Conservation (phyloP, 2,329 filamentous ascomycete species). For the Malbranchea zuffiana region DNA sequence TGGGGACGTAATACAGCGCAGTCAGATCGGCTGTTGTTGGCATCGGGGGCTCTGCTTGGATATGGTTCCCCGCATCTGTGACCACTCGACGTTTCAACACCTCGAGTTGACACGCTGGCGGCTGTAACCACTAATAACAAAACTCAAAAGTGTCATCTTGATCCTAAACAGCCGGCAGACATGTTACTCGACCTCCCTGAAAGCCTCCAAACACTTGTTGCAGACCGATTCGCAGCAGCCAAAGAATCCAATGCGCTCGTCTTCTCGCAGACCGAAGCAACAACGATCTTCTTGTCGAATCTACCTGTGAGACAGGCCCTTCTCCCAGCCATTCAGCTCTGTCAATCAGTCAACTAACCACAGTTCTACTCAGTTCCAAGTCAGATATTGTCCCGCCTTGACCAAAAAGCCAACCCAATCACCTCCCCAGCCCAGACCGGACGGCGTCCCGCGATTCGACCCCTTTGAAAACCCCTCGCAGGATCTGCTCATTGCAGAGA, state of each 20-base stretch:
- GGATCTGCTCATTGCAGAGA: constrained; percentile 33
- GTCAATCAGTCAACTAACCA: not conserved
- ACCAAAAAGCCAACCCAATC: constrained; percentile 30
- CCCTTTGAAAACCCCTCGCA: constrained; percentile 34
- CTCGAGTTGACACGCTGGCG: too few relatives aligned
- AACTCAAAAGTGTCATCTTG: too few relatives aligned
- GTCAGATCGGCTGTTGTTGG: too few relatives aligned
- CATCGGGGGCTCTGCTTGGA: too few relatives aligned
- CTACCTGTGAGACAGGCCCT: constrained; percentile 23
- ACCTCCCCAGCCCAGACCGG: constrained; percentile 14
- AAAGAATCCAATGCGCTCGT: constrained; percentile 28
- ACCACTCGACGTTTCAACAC: too few relatives aligned
- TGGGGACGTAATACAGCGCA: too few relatives aligned
- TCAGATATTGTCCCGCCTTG: constrained; percentile 40
- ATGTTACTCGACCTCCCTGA: constrained; percentile 32
- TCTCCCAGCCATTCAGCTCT: not conserved
- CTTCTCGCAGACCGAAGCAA: constrained; percentile 32
- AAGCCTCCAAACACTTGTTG: constrained; percentile 27
- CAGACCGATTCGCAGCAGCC: constrained; percentile 26
- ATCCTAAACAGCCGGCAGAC: too few relatives aligned
- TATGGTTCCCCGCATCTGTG: too few relatives aligned
- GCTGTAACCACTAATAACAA: not conserved
- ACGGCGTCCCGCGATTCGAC: constrained; percentile 25
- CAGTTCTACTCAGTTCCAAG: constrained; percentile 31
- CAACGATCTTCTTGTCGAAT: constrained; percentile 25